Percentiles rank a stretch among this genome's conserved stretches.
Evolutionary conservation across 495 filamentous ascomycete species (phyloP).

Genomic region (Filosporella fistucella): DNA sequence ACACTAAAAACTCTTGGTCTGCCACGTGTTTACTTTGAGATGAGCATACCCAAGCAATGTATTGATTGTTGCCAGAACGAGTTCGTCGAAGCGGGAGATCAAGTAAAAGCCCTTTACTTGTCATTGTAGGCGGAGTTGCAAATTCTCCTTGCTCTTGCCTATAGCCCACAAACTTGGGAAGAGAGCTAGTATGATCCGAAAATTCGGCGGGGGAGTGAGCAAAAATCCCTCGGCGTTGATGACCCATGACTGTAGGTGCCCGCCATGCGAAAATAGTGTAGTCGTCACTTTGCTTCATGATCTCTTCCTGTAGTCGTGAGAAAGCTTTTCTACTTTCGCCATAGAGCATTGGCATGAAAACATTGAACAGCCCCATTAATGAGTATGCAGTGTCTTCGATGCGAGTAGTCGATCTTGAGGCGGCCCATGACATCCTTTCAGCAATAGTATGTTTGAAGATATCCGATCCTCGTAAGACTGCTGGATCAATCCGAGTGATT

Average conservation of each 20-base stretch:
- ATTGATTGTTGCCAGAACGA: too few species aligned
- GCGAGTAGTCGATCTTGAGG: conserved; percentile 14
- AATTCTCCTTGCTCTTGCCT: too few species aligned
- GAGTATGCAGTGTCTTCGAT: conserved; percentile 24
- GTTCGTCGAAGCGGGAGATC: too few species aligned
- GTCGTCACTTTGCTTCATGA: conserved; percentile 3
- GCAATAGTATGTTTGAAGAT: neutral
- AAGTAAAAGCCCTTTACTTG: too few species aligned
- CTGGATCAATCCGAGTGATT: neutral
- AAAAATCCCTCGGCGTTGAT: too few species aligned
- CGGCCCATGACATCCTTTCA: conserved; percentile 12
- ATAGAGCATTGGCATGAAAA: conserved; percentile 26
- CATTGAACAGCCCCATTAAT: conserved; percentile 22
- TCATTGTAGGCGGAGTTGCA: too few species aligned
- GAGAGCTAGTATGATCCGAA: too few species aligned
- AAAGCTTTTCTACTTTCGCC: conserved; percentile 23
- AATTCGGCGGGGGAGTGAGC: too few species aligned
- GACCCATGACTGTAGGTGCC: neutral
- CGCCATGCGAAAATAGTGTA: neutral
- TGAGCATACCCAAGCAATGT: too few species aligned
- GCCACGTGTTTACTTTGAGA: too few species aligned
- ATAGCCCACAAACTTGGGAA: too few species aligned
- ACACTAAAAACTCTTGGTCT: too few species aligned
- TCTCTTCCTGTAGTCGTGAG: conserved; percentile 21
- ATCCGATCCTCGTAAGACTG: neutral